phyloP scores from a whole-genome alignment of 2,329 filamentous ascomycete genomes.

The Macrophomina phaseolina region DNA sequence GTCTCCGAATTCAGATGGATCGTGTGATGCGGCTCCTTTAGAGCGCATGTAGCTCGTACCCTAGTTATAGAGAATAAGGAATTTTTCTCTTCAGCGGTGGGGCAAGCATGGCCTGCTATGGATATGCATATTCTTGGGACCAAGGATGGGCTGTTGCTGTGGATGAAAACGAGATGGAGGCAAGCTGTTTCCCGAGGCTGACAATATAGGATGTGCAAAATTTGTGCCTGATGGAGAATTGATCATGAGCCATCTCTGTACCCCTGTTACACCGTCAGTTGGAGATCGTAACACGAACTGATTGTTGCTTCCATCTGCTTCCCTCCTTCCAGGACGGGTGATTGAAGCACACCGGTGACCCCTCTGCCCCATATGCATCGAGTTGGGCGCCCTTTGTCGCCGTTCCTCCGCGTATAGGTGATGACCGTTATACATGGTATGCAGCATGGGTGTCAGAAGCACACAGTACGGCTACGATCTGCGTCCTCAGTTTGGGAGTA shows the following conservation, averaged over 20 bases:
- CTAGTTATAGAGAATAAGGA: slow-evolving; percentile 6
- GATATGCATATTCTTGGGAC: background rate
- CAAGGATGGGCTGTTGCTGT: background rate
- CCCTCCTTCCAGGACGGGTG: slow-evolving; percentile 6
- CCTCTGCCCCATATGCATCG: background rate
- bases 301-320: slow-evolving; percentile 3
- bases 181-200: background rate
- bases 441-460: background rate
- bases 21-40: slow-evolving; percentile 13
- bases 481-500: background rate
- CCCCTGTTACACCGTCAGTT: slow-evolving; percentile 10
- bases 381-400: background rate
- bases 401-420: background rate
- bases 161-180: background rate
- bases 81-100: slow-evolving; percentile 8
- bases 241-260: slow-evolving; percentile 11
- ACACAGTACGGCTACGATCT: slow-evolving; percentile 16
- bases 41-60: background rate
- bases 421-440: slow-evolving; percentile 1
- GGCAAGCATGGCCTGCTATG: background rate
- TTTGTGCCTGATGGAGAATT: slow-evolving; percentile 18
- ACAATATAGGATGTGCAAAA: background rate
- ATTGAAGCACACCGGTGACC: background rate
- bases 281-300: background rate
- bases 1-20: slow-evolving; percentile 11